These are phyloP conservation scores for Aspergillus phoenicis DNA, from an alignment of 2,329 filamentous ascomycete genomes.

Conservation along the genomic window DNA sequence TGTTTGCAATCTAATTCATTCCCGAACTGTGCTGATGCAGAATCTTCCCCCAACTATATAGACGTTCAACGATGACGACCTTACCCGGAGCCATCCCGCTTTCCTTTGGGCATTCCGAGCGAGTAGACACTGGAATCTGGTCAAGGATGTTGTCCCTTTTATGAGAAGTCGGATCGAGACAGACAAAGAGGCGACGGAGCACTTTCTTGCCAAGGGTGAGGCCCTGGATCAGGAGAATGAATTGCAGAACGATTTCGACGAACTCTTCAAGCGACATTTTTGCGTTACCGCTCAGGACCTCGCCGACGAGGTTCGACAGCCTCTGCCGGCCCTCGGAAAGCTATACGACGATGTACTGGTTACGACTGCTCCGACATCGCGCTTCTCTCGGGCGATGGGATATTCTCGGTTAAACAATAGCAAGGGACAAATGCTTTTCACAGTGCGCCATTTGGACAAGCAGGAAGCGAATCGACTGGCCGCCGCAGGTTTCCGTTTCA, in stretches of 20 bases:
- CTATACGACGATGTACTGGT: slow-evolving; percentile 76
- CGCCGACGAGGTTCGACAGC: slow-evolving; percentile 65
- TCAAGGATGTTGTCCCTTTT: slow-evolving; percentile 67
- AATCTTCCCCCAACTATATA: slow-evolving; percentile 16
- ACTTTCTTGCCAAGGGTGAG: slow-evolving; percentile 50
- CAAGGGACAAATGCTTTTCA: slow-evolving; percentile 77
- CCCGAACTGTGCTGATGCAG: background rate
- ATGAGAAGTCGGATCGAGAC: slow-evolving; percentile 72
- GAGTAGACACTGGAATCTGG: slow-evolving; percentile 72
- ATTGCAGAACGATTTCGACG: slow-evolving; percentile 69
- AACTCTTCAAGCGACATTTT: slow-evolving; percentile 80
- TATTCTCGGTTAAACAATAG: slow-evolving; percentile 46
- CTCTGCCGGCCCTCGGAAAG: slow-evolving; percentile 65
- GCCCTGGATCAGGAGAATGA: slow-evolving; percentile 49
- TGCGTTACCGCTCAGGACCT: slow-evolving; percentile 77
- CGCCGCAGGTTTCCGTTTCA: slow-evolving; percentile 77
- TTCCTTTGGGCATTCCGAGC: slow-evolving; percentile 88
- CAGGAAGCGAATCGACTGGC: slow-evolving; percentile 66
- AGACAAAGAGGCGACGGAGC: slow-evolving; percentile 50
- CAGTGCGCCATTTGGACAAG: slow-evolving; percentile 65
- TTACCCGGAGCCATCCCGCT: slow-evolving; percentile 73
- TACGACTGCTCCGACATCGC: slow-evolving; percentile 55
- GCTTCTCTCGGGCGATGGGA: slow-evolving; percentile 31
- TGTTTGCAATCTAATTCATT: slow-evolving; percentile 16
- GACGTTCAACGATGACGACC: slow-evolving; percentile 69